Base-by-base conservation (phyloP, 2,329 filamentous ascomycete species). In the Teratosphaeriaceae sp. region DNA sequence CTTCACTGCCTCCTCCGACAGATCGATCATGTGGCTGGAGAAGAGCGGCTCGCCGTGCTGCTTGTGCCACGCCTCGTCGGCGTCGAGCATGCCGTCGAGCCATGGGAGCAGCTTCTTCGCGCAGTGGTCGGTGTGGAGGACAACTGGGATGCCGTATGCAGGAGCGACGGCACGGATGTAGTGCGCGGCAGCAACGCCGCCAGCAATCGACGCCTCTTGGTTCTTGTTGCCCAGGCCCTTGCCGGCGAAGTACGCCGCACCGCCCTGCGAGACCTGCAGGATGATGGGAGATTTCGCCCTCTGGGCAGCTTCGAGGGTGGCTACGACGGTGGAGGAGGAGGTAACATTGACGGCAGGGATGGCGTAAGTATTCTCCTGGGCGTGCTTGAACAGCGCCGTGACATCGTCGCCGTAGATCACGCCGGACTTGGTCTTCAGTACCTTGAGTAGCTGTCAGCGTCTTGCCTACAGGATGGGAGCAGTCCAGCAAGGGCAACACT, bases 41-140 rank as follows among this genome's bases (percentile, higher is more conserved):
- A 94, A 97, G 43, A 97, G 84, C 54, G 92, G 90, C 70, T 89
- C 85, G 72, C 85, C 85, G 66, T 90, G 80, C 66, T 80, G 68
- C 83, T 96, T 94, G 84, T 94, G 96, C 77, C 89, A 90, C 48
- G 74, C 77, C 80, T 97, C 92, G 63, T 97, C 92, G 58, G 83
- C 90, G 52, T 92, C 88, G 58, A 97, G 72, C 82, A 96, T 89
- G 66, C 89, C 89, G 64, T 96, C 89, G 66, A 97, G 76, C 90
- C 90, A 97, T 50, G 92, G 92, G 45, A 97, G 82, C 47, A 97
- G 87, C 83, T 97, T 97, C 85, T 97, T 97, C 66, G 92, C 90
- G 73, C 90, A 95, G 78, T 97, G 92, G 69, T 98, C 92, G 65
- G 90, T 94, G 80, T 96, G 89, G 47, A 97, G 82, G 60, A 97